Percentiles rank a stretch among this genome's conserved stretches.
These are phyloP conservation scores for Combretum micranthum DNA, from an alignment of 345 rosid genomes.

Conservation along the genomic window DNA sequence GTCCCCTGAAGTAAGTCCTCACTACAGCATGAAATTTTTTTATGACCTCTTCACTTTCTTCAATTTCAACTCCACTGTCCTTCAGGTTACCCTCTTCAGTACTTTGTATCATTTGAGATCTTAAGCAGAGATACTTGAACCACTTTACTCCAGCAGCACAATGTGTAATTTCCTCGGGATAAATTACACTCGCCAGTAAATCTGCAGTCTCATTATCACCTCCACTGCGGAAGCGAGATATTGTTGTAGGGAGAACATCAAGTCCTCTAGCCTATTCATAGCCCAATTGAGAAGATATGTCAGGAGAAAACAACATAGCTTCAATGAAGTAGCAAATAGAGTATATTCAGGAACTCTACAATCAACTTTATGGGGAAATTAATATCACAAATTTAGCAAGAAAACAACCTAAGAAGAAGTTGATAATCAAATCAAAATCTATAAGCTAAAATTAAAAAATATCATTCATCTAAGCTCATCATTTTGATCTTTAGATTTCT, in stretches of 20 bases:
- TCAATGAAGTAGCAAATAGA: too few relatives aligned
- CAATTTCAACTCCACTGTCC: constrained; percentile 17
- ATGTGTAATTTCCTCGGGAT: constrained; percentile 90
- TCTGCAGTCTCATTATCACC: constrained; percentile 75
- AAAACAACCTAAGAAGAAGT: too few relatives aligned
- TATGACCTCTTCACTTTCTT: constrained; percentile 42
- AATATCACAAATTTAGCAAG: too few relatives aligned
- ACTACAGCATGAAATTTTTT: constrained; percentile 58
- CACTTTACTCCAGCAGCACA: constrained; percentile 94
- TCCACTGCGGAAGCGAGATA: constrained; percentile 73
- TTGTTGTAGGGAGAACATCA: constrained; percentile 81
- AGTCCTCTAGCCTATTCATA: constrained; percentile 75
- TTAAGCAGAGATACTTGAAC: constrained; percentile 69
- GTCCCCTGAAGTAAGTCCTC: constrained; percentile 75
- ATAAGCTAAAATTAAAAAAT: too few relatives aligned
- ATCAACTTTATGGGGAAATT: too few relatives aligned
- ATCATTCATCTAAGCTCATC: too few relatives aligned
- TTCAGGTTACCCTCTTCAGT: background rate
- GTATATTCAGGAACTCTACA: too few relatives aligned
- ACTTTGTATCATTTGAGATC: constrained; percentile 16
- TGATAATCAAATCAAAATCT: too few relatives aligned
- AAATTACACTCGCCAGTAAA: constrained; percentile 59
- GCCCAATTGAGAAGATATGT: background rate
- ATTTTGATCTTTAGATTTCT: too few relatives aligned
- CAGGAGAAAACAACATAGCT: too few relatives aligned